phyloP scores from a whole-genome alignment of 1,284 basidiomycete genomes.

The Takashimella koratensis region DNA sequence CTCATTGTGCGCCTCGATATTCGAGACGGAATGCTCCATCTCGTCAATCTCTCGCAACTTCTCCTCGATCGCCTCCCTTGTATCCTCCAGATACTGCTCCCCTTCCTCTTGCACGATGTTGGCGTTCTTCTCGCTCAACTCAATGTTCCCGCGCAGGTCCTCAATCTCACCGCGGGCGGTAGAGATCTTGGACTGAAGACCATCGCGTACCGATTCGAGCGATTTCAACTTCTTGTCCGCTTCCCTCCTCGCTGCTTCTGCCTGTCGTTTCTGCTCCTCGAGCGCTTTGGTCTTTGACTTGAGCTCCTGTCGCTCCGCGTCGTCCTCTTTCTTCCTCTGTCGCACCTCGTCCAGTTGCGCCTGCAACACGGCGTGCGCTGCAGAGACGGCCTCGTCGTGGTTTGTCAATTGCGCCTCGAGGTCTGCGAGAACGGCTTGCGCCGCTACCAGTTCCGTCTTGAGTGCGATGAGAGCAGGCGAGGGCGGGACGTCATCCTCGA shows the following conservation, averaged over 20 bases:
- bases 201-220: conserved; percentile 63
- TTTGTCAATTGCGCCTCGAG: conserved; percentile 72
- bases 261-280: conserved; percentile 79
- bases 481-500: conserved; percentile 25
- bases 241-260: conserved; percentile 73
- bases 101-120: conserved; percentile 57
- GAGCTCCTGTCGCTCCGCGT: conserved; percentile 68
- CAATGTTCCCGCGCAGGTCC: conserved; percentile 57
- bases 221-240: conserved; percentile 80
- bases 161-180: conserved; percentile 67
- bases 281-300: conserved; percentile 75
- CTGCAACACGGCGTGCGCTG: conserved; percentile 65
- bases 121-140: conserved; percentile 44
- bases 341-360: conserved; percentile 69
- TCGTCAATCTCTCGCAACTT: conserved; percentile 52
- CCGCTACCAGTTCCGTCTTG: conserved; percentile 67
- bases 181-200: conserved; percentile 61
- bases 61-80: conserved; percentile 58
- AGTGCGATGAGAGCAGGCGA: conserved; percentile 71
- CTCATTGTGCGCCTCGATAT: conserved; percentile 33
- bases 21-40: conserved; percentile 33
- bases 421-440: conserved; percentile 65
- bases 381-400: conserved; percentile 59
- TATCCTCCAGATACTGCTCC: conserved; percentile 37
- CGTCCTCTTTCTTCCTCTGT: conserved; percentile 76